Conservation (phyloP, 306 rosid species). For the Abrus precatorius region DNA sequence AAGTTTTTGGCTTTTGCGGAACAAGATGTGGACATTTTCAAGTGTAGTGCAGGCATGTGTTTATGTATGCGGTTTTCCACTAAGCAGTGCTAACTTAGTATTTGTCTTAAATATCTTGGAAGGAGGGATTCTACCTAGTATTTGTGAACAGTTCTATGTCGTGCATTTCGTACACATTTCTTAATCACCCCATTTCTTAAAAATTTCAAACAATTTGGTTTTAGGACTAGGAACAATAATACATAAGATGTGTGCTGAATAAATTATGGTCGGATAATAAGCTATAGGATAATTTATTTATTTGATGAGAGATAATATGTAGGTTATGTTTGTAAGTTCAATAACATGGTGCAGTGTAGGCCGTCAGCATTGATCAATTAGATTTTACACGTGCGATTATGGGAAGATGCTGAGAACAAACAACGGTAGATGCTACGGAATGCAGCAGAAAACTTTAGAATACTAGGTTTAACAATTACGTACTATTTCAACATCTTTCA, state of each 20-base stretch:
- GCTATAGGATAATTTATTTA: not conserved
- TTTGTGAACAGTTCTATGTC: not conserved
- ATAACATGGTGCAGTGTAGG: not conserved
- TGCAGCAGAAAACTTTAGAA: not conserved
- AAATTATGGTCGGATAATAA: not conserved
- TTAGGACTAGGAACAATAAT: not conserved
- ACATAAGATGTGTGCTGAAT: not conserved
- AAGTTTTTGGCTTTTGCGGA: constrained; percentile 26
- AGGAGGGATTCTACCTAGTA: constrained; percentile 26
- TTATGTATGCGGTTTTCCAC: not conserved
- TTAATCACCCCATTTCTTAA: not conserved
- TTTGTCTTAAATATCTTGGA: not conserved
- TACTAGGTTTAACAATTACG: not conserved
- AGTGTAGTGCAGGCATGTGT: constrained; percentile 41
- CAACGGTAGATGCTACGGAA: not conserved
- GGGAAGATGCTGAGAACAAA: not conserved
- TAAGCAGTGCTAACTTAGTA: not conserved
- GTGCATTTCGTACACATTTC: constrained; percentile 6
- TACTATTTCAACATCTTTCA: not conserved
- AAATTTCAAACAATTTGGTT: not conserved
- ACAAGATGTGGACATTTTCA: constrained; percentile 22
- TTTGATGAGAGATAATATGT: not conserved
- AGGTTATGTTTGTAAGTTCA: not conserved
- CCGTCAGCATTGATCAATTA: not conserved
- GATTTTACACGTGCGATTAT: not conserved